Conservation (phyloP, 495 filamentous ascomycete species). For the Penicillium roqueforti region DNA sequence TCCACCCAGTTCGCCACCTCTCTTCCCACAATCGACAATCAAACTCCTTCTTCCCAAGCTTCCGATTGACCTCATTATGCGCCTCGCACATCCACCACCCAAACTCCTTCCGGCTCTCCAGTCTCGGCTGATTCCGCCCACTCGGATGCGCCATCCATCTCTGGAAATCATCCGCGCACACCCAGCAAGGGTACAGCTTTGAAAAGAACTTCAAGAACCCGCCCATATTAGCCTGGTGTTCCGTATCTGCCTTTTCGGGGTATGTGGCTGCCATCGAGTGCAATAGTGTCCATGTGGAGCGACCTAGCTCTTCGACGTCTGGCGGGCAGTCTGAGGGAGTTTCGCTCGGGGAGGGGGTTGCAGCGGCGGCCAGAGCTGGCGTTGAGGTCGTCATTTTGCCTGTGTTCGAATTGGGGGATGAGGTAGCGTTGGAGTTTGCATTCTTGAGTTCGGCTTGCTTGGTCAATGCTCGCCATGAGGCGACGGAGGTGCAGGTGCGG, state of each 20-base stretch:
- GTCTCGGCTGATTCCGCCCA: constrained; percentile 57
- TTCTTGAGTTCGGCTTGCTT: constrained; percentile 46
- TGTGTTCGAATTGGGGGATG: constrained; percentile 18
- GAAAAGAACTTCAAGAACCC: constrained; percentile 78
- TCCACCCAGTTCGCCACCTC: constrained; percentile 91
- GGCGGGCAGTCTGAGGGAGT: constrained; percentile 46
- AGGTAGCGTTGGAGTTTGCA: constrained; percentile 10
- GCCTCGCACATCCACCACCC: constrained; percentile 95
- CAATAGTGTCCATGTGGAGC: constrained; percentile 85
- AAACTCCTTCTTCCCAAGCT: constrained; percentile 86
- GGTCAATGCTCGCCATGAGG: constrained; percentile 64
- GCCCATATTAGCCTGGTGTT: constrained; percentile 67
- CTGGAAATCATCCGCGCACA: constrained; percentile 89
- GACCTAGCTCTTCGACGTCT: constrained; percentile 74
- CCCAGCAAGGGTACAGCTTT: constrained; percentile 89
- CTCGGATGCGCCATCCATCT: constrained; percentile 66
- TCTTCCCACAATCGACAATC: constrained; percentile 92
- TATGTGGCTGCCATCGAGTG: constrained; percentile 88
- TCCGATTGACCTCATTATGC: constrained; percentile 95
- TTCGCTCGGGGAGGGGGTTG: constrained; percentile 17
- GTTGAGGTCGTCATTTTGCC: constrained; percentile 15
- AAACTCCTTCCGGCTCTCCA: constrained; percentile 68
- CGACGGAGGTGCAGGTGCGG: constrained; percentile 76
- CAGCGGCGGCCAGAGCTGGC: constrained; percentile 7
- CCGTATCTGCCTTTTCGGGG: constrained; percentile 58